Evolutionary conservation across 345 rosid genomes (phyloP), one percentile per base, ranked within the genome.

Genomic region (Camelina sativa): DNA sequence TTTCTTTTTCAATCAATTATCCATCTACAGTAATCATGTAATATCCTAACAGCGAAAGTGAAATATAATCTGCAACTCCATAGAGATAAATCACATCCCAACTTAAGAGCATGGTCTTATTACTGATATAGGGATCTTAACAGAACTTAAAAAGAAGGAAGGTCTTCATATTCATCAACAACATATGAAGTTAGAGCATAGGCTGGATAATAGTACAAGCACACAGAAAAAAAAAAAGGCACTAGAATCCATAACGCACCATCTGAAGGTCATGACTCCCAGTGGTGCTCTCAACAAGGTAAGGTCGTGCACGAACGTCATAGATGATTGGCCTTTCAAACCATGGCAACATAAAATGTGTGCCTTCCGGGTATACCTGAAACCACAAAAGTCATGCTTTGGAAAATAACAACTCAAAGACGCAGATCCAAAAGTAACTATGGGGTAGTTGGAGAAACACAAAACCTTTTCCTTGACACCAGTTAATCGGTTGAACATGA

Each of bases 181-280:
- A 10, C 44, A 48, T 17, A 22, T 37, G n/a, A 71, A 60, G 13
- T 2, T 2, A 16, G 51, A 59, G 20, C 62, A 40, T 13, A 3
- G 46, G 46, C 22, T 13, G 8, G 1, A 43, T 22, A 41, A 34
- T 22, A n/a, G 7, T 11, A 11, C 22, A 51, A 15, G 30, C 41
- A 66, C 60, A 43, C 41, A 62, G 19, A 72, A 37, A 3, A 16
- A 4, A 32, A 37, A 3, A 32, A 25, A 5, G 4, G 72, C 13
- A 47, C 2, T 56, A 44, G 57, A 40, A 38, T 17, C 11, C 25
- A 41, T 8, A 59, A 76, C 50, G 43, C 82, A 92, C 97, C 96
- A 86, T 92, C 84, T 92, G 99, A 53, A 95, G 99, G 76, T 95
- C 99, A 60, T 89, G 97, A 70, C 97, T 95, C 30, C 99, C 99